A percentile compares a stretch with the other conserved stretches of the same genome.
phyloP scores from a whole-genome alignment of 495 filamentous ascomycete species.

The Lepraria neglecta region DNA sequence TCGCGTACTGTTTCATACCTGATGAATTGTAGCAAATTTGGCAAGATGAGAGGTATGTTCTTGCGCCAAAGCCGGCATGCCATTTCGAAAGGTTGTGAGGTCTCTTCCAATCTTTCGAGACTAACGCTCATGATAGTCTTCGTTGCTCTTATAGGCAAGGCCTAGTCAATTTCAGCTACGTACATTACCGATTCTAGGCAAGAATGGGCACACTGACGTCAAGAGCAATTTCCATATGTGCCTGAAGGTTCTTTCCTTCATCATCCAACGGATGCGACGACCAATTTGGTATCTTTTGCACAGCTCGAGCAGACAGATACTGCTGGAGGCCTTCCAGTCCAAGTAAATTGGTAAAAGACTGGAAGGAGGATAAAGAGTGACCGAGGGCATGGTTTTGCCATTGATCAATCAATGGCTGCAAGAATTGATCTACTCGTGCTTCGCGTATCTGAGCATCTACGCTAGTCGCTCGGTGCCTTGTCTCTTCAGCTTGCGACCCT shows the following conservation, averaged over 20 bases:
- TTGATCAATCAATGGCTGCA: slow-evolving; percentile 68
- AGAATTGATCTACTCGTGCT: slow-evolving; percentile 60
- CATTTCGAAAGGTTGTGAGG: slow-evolving; percentile 57
- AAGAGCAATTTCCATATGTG: slow-evolving; percentile 55
- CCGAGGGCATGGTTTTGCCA: slow-evolving; percentile 72
- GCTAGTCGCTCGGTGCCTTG: slow-evolving; percentile 64
- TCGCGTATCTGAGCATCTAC: slow-evolving; percentile 61
- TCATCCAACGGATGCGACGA: slow-evolving; percentile 64
- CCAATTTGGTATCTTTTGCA: slow-evolving; percentile 79
- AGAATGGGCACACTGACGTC: background rate
- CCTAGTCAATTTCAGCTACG: slow-evolving; percentile 34
- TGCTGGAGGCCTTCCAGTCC: slow-evolving; percentile 72
- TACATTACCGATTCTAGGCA: background rate
- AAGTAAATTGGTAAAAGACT: slow-evolving; percentile 71
- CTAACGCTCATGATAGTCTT: slow-evolving; percentile 86
- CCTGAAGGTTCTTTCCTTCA: slow-evolving; percentile 72
- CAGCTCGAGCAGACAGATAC: slow-evolving; percentile 65
- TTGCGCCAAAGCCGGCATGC: slow-evolving; percentile 78
- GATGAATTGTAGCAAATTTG: slow-evolving; percentile 78
- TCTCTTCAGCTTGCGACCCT: background rate
- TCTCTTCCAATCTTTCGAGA: slow-evolving; percentile 75
- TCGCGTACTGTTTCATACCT: slow-evolving; percentile 43
- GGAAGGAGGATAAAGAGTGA: slow-evolving; percentile 63
- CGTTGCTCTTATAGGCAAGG: slow-evolving; percentile 74
- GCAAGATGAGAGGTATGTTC: slow-evolving; percentile 72